phyloP scores from a whole-genome alignment of 2,329 filamentous ascomycete genomes.

The Macrophomina tecta region DNA sequence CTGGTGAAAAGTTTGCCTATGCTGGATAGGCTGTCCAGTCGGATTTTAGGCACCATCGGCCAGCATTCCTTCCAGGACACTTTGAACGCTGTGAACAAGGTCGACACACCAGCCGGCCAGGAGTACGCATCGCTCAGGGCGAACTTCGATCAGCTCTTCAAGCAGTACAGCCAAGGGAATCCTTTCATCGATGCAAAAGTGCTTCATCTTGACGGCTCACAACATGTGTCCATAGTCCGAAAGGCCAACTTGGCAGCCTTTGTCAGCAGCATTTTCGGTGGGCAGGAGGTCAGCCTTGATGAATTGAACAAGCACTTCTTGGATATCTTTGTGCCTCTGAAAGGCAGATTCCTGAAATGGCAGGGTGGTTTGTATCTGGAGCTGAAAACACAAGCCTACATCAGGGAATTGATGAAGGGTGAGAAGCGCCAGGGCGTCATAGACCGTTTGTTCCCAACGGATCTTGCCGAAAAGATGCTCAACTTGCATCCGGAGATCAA shows the following conservation, averaged over 20 bases:
- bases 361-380: conserved; percentile 68
- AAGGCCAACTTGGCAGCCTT: conserved; percentile 71
- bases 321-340: conserved; percentile 67
- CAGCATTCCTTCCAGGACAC: conserved; percentile 64
- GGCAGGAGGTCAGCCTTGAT: conserved; percentile 68
- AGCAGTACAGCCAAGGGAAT: conserved; percentile 63
- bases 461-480: conserved; percentile 61
- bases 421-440: conserved; percentile 59
- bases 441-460: conserved; percentile 64
- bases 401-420: conserved; percentile 55
- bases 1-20: conserved; percentile 11
- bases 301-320: conserved; percentile 69
- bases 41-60: conserved; percentile 63
- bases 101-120: conserved; percentile 62
- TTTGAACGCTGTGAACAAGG: conserved; percentile 62
- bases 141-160: conserved; percentile 65
- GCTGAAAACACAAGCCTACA: conserved; percentile 71
- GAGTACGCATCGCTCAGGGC: conserved; percentile 67
- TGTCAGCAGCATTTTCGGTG: conserved; percentile 67
- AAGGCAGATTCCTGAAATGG: conserved; percentile 62
- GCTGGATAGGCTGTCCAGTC: conserved; percentile 55
- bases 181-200: conserved; percentile 63
- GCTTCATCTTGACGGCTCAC: conserved; percentile 60
- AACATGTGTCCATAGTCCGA: conserved; percentile 49
- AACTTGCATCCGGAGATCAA: conserved; percentile 60